These are phyloP conservation scores for Epipyxis sp. DNA, from an alignment of 108 stramenopile genomes.

Conservation along the genomic window DNA sequence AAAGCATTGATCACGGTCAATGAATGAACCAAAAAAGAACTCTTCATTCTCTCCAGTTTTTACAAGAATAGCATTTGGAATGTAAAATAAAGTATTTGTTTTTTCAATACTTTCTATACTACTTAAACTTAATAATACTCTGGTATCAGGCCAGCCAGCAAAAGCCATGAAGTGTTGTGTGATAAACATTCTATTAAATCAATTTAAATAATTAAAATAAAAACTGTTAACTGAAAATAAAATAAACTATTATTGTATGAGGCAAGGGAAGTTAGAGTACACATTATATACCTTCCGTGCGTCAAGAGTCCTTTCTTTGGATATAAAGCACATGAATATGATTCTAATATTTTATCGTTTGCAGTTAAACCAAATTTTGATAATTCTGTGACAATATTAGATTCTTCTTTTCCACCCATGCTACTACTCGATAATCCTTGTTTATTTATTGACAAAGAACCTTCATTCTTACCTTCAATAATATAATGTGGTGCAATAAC, in stretches of 20 bases:
- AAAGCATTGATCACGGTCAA: constrained; percentile 7
- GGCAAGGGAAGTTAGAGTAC: background rate
- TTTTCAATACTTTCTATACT: constrained; percentile 2
- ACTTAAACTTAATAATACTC: background rate
- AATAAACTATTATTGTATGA: background rate
- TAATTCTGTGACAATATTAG: background rate
- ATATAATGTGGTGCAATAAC: too few relatives aligned
- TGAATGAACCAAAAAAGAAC: constrained; percentile 29
- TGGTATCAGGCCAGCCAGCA: constrained; percentile 7
- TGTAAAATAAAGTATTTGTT: background rate
- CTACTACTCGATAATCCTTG: too few relatives aligned
- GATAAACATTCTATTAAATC: constrained; percentile 15
- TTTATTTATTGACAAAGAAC: too few relatives aligned
- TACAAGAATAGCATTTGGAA: constrained; percentile 20
- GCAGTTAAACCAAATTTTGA: background rate
- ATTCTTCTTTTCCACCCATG: too few relatives aligned
- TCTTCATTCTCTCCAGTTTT: background rate
- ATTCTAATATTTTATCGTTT: constrained; percentile 1
- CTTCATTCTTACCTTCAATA: too few relatives aligned
- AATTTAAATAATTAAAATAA: constrained; percentile 14
- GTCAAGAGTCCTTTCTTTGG: constrained; percentile 18
- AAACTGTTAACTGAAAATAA: too few relatives aligned
- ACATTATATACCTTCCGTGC: background rate
- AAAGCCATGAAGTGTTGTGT: constrained; percentile 28
- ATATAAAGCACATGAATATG: constrained; percentile 23